Evolutionary conservation across 2,329 filamentous ascomycete genomes (phyloP), one percentile per base, ranked within the genome.

Genomic region (Colletotrichum karsti): DNA sequence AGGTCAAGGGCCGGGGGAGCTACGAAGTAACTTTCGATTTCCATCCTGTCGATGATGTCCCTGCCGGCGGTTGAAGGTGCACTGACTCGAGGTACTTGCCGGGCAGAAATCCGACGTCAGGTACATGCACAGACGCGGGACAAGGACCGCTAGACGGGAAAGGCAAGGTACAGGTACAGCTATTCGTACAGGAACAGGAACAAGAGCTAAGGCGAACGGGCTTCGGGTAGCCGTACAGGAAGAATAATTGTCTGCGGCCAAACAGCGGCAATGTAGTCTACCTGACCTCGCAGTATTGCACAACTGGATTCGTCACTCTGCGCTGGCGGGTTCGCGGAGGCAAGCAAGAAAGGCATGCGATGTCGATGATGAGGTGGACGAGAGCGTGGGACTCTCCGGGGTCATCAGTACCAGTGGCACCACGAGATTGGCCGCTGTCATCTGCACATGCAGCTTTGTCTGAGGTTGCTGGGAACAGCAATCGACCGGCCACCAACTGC

Each of bases 391-490:
- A 48, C 48, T 33, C 30, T 22, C 50, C 48, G 48, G 33, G 37
- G 15, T 37, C 48, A 39, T 66, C 42, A n/a, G 51, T 13, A 63
- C 41, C 59, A 30, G 63, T 63, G 63, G 63, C 63, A 63, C 50
- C 24, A 37, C n/a, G 41, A 57, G 58, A 63, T 63, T 67, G 50
- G 63, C 41, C 50, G 63, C 35, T 57, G 30, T 18, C 22, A 51
- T 28, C 33, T 41, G 51, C 51, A 55, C 28, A 33, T 53, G 48
- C 50, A 30, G 28, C 10, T 13, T 35, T 8, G 10, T 13, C 6
- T 12, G 22, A 30, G 33, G 13, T 55, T 22, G 8, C 51, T 55
- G 33, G 33, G 24, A 55, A 24, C 51, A 55, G 35, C 35, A 41
- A 56, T 56, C 33, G 37, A 56, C 53, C 30, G 24, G 35, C 35